Percentiles rank a stretch among this genome's conserved stretches.
Evolutionary conservation across 2,329 filamentous ascomycete genomes (phyloP).

Genomic region (Aureobasidium leucospermi): DNA sequence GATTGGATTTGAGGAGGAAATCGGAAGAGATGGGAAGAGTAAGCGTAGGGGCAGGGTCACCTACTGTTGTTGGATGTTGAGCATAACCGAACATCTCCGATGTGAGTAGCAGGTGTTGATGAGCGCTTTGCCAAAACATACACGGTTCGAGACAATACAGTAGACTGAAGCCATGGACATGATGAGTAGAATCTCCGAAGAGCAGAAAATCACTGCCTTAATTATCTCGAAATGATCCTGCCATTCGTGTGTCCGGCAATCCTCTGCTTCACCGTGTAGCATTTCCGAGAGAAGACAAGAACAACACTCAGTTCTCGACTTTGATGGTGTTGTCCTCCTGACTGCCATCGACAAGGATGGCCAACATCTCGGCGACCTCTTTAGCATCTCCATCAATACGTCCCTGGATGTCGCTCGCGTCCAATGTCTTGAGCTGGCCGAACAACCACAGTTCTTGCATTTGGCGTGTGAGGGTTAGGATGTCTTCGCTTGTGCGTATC

Average conservation of each 20-base stretch:
- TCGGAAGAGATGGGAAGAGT: background rate
- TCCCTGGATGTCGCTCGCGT: constrained; percentile 33
- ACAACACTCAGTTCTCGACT: background rate
- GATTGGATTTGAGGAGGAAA: background rate
- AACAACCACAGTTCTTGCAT: constrained; percentile 63
- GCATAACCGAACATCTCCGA: background rate
- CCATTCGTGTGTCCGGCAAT: background rate
- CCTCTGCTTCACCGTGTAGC: too few species aligned
- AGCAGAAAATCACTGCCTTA: too few species aligned
- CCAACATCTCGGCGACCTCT: constrained; percentile 40
- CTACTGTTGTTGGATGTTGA: background rate
- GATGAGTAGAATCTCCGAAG: background rate
- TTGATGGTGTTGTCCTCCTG: background rate
- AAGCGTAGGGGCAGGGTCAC: background rate
- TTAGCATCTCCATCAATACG: constrained; percentile 40
- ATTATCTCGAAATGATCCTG: background rate
- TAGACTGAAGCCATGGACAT: background rate
- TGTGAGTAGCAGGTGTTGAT: background rate
- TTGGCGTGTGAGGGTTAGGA: constrained; percentile 52
- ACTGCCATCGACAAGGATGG: background rate
- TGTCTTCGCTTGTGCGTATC: constrained; percentile 56
- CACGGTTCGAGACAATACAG: too few species aligned
- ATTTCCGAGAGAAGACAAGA: too few species aligned
- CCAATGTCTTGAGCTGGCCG: constrained; percentile 54
- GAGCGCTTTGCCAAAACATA: too few species aligned